Base-by-base conservation (phyloP, 192 early-diverging fungal genomes). In the Lunasporangiospora selenospora region DNA sequence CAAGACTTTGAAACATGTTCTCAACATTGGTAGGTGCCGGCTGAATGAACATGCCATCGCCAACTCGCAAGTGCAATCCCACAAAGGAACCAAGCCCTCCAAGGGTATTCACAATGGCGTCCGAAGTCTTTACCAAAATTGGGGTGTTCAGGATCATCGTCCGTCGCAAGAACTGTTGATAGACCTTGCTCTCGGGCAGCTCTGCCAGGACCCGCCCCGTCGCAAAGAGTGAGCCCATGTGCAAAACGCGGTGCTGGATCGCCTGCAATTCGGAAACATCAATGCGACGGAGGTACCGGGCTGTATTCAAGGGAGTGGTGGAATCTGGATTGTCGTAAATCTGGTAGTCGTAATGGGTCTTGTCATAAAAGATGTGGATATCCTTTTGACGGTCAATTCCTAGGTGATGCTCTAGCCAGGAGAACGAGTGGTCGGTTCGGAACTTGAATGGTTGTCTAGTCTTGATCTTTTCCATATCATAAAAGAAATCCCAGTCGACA, bases 401-500 rank as follows among this genome's bases (percentile, higher is more conserved):
- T 2, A 87, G 50, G 21, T 71, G 64, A 13, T 56, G 24, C 21
- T 84, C 55, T 42, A 86, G 55, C 84, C 84, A 86, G 39, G 78
- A 69, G 29, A 69, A 62, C 5, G 78, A 81, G 40, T 82, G 70
- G 41, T 86, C 84, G n/a, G 43, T 27, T 30, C 80, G 36, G 40
- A 65, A 67, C 10, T 77, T 63, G 47, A 83, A 69, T 6, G 64
- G 75, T 8, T 79, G 77, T 18, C 65, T 19, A 36, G 69, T 26
- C 11, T 42, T 33, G 30, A 87, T 65, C 19, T 65, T 58, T 5
- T 55, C 62, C 62, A 87, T 70, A 43, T 83, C 73, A 52, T 81
- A 80, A 38, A 87, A 80, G 47, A 85, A 84, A 13, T 67, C 67
- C 85, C 83, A 87, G 6, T 82, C 80, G 15, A 87, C 77, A 3